Evolutionary conservation across 192 early-diverging fungal species (phyloP).

Genomic region (Dissophora globulifera): DNA sequence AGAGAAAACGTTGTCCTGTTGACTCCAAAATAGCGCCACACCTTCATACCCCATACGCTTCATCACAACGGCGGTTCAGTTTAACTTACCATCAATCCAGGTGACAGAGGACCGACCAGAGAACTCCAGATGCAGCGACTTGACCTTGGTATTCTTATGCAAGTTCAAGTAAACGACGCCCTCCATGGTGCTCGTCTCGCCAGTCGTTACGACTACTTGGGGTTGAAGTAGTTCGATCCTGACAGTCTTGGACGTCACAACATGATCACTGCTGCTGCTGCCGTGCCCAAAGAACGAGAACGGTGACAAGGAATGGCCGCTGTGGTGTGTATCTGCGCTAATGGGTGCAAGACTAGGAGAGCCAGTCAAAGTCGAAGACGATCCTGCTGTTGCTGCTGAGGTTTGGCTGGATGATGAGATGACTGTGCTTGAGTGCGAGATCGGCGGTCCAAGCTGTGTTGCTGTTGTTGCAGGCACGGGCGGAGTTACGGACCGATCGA

Average conservation of each 20-base stretch:
- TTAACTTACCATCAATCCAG: slow-evolving; percentile 40
- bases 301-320: slow-evolving; percentile 19
- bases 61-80: no score
- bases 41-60: no score
- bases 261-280: neutral
- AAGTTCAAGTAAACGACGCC: slow-evolving; percentile 25
- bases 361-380: neutral
- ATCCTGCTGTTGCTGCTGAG: slow-evolving; percentile 2
- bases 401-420: neutral
- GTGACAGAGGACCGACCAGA: slow-evolving; percentile 34
- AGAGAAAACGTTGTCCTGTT: no score
- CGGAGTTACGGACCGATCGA: neutral
- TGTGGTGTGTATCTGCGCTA: neutral
- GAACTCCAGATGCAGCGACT: slow-evolving; percentile 37
- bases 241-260: slow-evolving; percentile 18
- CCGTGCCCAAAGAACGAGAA: slow-evolving; percentile 39
- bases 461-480: slow-evolving; percentile 7
- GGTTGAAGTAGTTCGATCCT: slow-evolving; percentile 30
- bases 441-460: neutral
- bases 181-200: slow-evolving; percentile 12
- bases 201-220: slow-evolving; percentile 20
- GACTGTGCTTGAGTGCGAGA: neutral
- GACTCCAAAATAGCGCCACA: no score
- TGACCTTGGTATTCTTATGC: slow-evolving; percentile 39
- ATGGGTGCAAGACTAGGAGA: neutral